Conservation (phyloP, 2,329 filamentous ascomycete species). For the Aspergillus costaricaensis region DNA sequence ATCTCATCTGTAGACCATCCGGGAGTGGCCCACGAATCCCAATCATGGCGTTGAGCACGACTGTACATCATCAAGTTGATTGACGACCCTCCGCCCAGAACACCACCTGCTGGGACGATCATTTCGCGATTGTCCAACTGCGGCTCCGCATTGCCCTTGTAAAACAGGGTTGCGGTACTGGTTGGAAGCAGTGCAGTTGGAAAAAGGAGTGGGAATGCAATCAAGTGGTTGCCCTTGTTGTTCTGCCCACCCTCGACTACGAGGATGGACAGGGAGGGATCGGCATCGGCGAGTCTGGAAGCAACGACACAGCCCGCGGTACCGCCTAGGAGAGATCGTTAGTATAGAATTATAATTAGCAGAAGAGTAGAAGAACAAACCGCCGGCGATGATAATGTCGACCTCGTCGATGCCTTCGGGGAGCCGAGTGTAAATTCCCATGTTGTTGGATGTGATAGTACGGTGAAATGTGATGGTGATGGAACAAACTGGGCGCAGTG, state of each 20-base stretch:
- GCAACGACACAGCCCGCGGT: constrained; percentile 2
- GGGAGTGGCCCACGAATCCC: neutral
- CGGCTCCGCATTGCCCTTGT: constrained; percentile 1
- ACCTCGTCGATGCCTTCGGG: neutral
- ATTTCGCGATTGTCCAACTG: constrained; percentile 1
- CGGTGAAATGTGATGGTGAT: too few relatives aligned
- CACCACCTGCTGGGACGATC: constrained; percentile 1
- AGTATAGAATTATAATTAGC: too few relatives aligned
- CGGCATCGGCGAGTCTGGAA: neutral
- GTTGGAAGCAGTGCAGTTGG: neutral
- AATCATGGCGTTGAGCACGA: constrained; percentile 6
- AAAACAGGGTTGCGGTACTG: neutral
- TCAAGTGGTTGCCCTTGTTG: constrained; percentile 1
- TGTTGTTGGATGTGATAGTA: too few relatives aligned
- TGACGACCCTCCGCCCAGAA: constrained; percentile 6
- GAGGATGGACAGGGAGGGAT: neutral
- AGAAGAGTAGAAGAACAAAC: too few relatives aligned
- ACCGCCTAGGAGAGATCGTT: neutral
- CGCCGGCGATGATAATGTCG: constrained; percentile 3
- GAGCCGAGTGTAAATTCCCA: too few relatives aligned
- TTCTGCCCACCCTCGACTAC: neutral
- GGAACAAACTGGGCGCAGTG: too few relatives aligned
- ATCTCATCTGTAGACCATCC: constrained; percentile 3
- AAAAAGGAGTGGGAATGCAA: neutral
- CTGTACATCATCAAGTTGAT: constrained; percentile 9